Percentiles rank a stretch among this genome's conserved stretches.
Evolutionary conservation across 495 filamentous ascomycete genomes (phyloP).

Genomic region (Neohortaea acidophila): DNA sequence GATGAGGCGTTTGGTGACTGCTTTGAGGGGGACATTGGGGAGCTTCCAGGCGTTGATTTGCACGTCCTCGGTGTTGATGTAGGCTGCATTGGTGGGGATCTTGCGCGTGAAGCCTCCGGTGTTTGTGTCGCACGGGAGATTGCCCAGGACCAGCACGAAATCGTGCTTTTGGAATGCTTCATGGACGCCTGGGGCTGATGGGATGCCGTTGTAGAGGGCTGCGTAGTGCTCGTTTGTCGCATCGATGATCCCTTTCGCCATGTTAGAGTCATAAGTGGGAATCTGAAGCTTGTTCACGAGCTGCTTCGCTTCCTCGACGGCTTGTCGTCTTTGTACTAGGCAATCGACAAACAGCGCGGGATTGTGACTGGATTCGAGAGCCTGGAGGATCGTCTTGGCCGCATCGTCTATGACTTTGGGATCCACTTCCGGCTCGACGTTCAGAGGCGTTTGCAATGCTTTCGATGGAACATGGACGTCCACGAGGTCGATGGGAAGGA

Average conservation of each 20-base stretch:
- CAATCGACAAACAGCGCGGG: constrained; percentile 25
- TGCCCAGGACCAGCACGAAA: constrained; percentile 22
- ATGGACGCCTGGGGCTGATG: constrained; percentile 17
- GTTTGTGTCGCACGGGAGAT: constrained; percentile 26
- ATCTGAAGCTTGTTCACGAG: constrained; percentile 19
- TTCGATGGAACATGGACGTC: constrained; percentile 19
- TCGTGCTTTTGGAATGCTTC: constrained; percentile 18
- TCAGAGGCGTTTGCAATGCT: constrained; percentile 22
- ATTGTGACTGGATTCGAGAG: constrained; percentile 21
- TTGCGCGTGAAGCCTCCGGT: constrained; percentile 23
- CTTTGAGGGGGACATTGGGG: constrained; percentile 21
- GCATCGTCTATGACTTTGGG: constrained; percentile 19
- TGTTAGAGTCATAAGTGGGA: constrained; percentile 22
- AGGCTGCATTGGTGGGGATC: constrained; percentile 13
- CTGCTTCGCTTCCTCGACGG: constrained; percentile 15
- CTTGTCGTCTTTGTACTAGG: constrained; percentile 22
- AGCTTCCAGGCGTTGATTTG: constrained; percentile 15
- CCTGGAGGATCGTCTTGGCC: constrained; percentile 16
- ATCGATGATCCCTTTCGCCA: constrained; percentile 26
- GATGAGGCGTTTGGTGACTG: constrained; percentile 18
- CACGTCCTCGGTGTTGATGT: constrained; percentile 21
- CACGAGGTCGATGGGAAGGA: constrained; percentile 27
- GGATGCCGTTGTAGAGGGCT: constrained; percentile 24
- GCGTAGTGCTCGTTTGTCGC: constrained; percentile 23
- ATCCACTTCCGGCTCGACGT: constrained; percentile 20